Conservation (phyloP, 805 yeast genomes). For the Wickerhamomyces xylosicus region DNA sequence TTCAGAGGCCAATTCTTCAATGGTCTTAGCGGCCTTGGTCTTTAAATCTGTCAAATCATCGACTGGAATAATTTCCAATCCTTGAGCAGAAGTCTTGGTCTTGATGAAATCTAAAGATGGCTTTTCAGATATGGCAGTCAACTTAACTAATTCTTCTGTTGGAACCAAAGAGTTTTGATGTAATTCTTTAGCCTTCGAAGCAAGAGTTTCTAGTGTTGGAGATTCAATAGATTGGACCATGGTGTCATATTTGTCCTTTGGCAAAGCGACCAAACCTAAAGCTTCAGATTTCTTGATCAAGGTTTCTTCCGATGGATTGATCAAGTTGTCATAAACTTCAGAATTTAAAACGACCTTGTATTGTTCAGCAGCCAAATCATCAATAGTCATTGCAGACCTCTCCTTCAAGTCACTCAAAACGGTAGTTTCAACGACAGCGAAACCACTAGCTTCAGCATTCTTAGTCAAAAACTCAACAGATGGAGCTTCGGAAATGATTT, state of each 20-base stretch:
- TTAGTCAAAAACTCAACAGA: slow-evolving; percentile 3
- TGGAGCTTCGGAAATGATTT: slow-evolving; percentile 11
- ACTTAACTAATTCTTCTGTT: slow-evolving; percentile 1
- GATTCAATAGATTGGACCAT: background rate
- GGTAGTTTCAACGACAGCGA: slow-evolving; percentile 7
- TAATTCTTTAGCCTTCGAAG: background rate
- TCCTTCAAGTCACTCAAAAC: slow-evolving; percentile 3
- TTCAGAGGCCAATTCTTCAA: slow-evolving; percentile 17
- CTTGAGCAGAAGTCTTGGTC: slow-evolving; percentile 6
- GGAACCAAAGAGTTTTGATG: background rate
- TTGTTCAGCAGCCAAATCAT: slow-evolving; percentile 8
- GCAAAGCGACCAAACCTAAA: slow-evolving; percentile 8
- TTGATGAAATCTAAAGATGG: slow-evolving; percentile 8
- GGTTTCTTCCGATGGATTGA: slow-evolving; percentile 10
- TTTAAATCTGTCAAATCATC: slow-evolving; percentile 7
- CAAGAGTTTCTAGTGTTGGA: background rate
- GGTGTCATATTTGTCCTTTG: background rate
- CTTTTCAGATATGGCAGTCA: slow-evolving; percentile 3
- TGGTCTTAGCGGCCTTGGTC: slow-evolving; percentile 12
- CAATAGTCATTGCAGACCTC: slow-evolving; percentile 1
- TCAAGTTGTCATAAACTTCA: slow-evolving; percentile 9
- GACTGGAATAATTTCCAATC: slow-evolving; percentile 8
- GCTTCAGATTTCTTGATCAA: slow-evolving; percentile 8
- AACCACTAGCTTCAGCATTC: slow-evolving; percentile 12
- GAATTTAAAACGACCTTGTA: slow-evolving; percentile 8